Percentiles rank a stretch among this genome's conserved stretches.
Evolutionary conservation across 2,329 filamentous ascomycete species (phyloP).

Genomic region (Lachnellula willkommii): DNA sequence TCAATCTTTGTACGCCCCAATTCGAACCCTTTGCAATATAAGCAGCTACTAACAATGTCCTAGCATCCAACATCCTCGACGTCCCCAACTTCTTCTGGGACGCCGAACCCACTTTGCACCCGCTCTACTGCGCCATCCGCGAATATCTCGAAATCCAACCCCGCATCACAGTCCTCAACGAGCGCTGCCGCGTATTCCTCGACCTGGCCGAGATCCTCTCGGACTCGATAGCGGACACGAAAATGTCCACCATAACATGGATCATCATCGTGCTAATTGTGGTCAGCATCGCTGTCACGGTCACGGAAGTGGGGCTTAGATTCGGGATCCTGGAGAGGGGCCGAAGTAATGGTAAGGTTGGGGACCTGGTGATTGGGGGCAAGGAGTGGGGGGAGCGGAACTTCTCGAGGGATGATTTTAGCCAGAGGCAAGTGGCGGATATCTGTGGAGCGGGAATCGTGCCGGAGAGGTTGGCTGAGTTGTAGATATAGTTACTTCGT

Average conservation of each 20-base stretch:
- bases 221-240: conserved; percentile 86
- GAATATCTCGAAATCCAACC: conserved; percentile 98
- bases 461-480: conserved; percentile 21
- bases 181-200: conserved; percentile 91
- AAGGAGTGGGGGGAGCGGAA: conserved; percentile 13
- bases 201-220: conserved; percentile 93
- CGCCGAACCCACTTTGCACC: conserved; percentile 88
- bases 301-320: conserved; percentile 79
- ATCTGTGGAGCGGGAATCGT: conserved; percentile 29
- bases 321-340: conserved; percentile 64
- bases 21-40: neutral
- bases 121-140: conserved; percentile 87
- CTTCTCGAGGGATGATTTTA: conserved; percentile 27
- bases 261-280: conserved; percentile 94
- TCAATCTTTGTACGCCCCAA: conserved; percentile 79
- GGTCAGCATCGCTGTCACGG: conserved; percentile 84
- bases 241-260: conserved; percentile 96
- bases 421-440: conserved; percentile 22
- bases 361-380: neutral
- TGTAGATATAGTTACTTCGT: neutral
- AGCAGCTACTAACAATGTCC: conserved; percentile 16
- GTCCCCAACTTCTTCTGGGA: conserved; percentile 99
- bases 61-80: conserved; percentile 91
- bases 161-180: conserved; percentile 93
- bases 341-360: conserved; percentile 7